Evolutionary conservation across 2,329 filamentous ascomycete species (phyloP).

Genomic region (Aurifilum marmelostoma): DNA sequence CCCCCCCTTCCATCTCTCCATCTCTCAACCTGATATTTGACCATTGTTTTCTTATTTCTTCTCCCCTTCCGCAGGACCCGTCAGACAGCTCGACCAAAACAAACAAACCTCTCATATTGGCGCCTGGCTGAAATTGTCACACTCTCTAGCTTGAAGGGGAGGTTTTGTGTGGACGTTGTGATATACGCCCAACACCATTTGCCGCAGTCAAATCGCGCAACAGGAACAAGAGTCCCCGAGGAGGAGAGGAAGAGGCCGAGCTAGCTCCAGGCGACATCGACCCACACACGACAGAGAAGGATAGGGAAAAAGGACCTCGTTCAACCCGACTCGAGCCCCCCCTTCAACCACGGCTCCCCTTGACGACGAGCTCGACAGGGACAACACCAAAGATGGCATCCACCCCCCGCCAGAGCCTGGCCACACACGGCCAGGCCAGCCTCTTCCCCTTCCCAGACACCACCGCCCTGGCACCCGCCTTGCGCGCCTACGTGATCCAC

Average conservation of each 20-base stretch:
- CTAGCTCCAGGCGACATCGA: background rate
- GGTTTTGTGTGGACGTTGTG: background rate
- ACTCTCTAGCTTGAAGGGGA: background rate
- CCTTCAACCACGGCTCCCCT: no score
- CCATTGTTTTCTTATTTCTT: background rate
- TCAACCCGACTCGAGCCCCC: background rate
- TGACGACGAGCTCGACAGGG: background rate
- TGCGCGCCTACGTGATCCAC: constrained; percentile 82
- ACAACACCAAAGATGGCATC: constrained; percentile 2
- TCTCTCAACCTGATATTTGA: background rate
- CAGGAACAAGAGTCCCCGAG: background rate
- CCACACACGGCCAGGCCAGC: constrained; percentile 57
- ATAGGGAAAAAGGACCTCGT: background rate
- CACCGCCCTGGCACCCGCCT: constrained; percentile 71
- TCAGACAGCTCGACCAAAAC: background rate
- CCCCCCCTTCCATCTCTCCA: background rate
- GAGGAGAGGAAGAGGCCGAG: background rate
- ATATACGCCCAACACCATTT: background rate
- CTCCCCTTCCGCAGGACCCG: background rate
- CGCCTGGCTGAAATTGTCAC: background rate
- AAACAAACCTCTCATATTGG: background rate
- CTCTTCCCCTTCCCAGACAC: constrained; percentile 80
- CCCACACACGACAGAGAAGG: background rate
- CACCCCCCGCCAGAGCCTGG: constrained; percentile 43
- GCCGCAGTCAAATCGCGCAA: constrained; percentile 26